Base-by-base conservation (phyloP, 1,284 basidiomycete genomes). In the Afroboletus lepidellus region DNA sequence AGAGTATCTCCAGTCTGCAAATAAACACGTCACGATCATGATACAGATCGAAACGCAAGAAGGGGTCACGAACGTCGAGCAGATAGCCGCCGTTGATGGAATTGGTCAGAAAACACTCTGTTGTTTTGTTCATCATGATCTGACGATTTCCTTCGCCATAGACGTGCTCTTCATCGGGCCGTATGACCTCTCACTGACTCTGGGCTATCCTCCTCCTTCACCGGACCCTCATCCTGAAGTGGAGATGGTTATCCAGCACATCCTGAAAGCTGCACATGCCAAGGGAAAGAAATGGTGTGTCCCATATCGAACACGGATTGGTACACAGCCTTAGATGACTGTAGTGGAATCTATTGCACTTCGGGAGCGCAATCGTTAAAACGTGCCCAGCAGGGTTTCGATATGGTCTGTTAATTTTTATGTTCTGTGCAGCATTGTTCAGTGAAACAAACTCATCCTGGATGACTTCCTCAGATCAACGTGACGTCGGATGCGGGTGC, bases 21-120 rank as follows among this genome's bases (percentile, higher is more conserved):
- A 88, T 60, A 74, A 81, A 0, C 71, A 74, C 36, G 66, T 85
- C 16, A 57, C 84, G 15, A 75, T 87, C 20, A 79, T 87, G 69
- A 77, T 84, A 5, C 85, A 87, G 64, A 85, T 87, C 52, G 84
- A 87, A 67, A 86, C 77, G 6, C 71, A 64, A 46, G 80, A 85
- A 46, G 85, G 74, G 0, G 76, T 87, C 11, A 60, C 78, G 46
- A 85, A 87, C 56, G 69, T 84, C 13, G 74, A 82, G 30, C 76
- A 77, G 39, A 87, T 89, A 49, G 81, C 84, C 7, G 63, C 70
- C 2, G 84, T 87, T 3, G 77, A 82, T 24, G 85, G 86, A 0
- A 72, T 87, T 21, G 83, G 84, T 84, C 50, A 60, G 74, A 62
- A 8, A 11, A 46, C 33, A 29, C 8, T 21, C 2, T 41, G n/a